phyloP scores from a whole-genome alignment of 2,329 filamentous ascomycete species.

The Botryotinia narcissicola region DNA sequence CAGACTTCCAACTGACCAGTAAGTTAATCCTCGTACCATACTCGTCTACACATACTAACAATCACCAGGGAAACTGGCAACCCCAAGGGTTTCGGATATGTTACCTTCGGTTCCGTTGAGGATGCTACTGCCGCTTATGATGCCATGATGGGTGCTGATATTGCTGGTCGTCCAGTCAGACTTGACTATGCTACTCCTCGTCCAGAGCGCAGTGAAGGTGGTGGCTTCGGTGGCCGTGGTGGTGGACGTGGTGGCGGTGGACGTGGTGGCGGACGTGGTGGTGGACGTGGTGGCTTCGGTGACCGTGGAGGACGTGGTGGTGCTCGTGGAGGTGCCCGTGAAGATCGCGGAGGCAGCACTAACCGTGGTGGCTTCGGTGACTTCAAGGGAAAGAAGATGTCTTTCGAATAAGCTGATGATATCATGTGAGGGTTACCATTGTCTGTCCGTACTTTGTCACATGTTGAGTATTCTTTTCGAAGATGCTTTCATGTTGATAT shows the following conservation, averaged over 20 bases:
- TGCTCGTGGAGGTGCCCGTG: slow-evolving; percentile 43
- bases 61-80: slow-evolving; percentile 55
- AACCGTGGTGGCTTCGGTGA: slow-evolving; percentile 57
- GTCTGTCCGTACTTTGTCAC: slow-evolving; percentile 33
- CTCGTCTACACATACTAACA: slow-evolving; percentile 31
- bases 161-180: slow-evolving; percentile 63
- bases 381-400: slow-evolving; percentile 56
- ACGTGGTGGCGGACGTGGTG: slow-evolving; percentile 34
- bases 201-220: slow-evolving; percentile 47
- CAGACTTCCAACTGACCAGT: slow-evolving; percentile 66
- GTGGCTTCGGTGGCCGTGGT: slow-evolving; percentile 45
- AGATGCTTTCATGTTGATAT: slow-evolving; percentile 30
- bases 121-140: slow-evolving; percentile 64
- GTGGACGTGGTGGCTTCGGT: slow-evolving; percentile 39
- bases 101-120: slow-evolving; percentile 65
- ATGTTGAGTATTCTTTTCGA: slow-evolving; percentile 26
- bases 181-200: slow-evolving; percentile 67
- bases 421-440: slow-evolving; percentile 26
- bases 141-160: slow-evolving; percentile 59
- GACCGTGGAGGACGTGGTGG: slow-evolving; percentile 42
- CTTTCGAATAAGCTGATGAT: slow-evolving; percentile 35
- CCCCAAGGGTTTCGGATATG: slow-evolving; percentile 73
- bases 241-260: slow-evolving; percentile 46
- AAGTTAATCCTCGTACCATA: slow-evolving; percentile 29
- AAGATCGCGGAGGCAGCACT: slow-evolving; percentile 44